Evolutionary conservation across 495 filamentous ascomycete genomes (phyloP).

Genomic region (Cudoniella acicularis): DNA sequence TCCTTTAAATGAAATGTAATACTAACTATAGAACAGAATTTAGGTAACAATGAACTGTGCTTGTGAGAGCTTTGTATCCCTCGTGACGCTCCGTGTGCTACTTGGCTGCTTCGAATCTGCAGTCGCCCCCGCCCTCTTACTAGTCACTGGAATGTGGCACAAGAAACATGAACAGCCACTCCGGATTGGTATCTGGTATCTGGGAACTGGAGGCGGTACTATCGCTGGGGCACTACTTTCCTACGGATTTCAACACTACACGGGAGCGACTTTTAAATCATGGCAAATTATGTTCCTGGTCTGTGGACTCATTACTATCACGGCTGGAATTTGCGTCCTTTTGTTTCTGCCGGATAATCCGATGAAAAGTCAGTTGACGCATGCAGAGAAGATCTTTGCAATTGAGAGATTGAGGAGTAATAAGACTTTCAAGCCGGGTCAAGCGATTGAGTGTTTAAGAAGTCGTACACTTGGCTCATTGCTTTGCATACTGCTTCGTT

Average conservation of each 20-base stretch:
- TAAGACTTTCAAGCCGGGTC: constrained; percentile 63
- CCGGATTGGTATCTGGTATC: constrained; percentile 56
- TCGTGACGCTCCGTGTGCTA: constrained; percentile 56
- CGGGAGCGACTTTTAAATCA: not conserved
- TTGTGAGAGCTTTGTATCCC: constrained; percentile 35
- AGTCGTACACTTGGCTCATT: constrained; percentile 51
- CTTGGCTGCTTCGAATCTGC: constrained; percentile 58
- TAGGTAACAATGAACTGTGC: not conserved
- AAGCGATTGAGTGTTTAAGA: constrained; percentile 52
- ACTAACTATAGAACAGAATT: not conserved
- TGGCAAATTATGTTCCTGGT: constrained; percentile 54
- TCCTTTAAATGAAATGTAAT: not conserved
- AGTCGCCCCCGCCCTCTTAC: constrained; percentile 57
- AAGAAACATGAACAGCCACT: constrained; percentile 50
- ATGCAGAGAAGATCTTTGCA: constrained; percentile 53
- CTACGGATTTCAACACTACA: constrained; percentile 23
- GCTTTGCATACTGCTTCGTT: constrained; percentile 21
- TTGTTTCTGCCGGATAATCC: constrained; percentile 55
- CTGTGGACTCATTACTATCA: constrained; percentile 57
- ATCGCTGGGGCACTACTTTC: constrained; percentile 13
- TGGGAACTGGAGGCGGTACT: constrained; percentile 56
- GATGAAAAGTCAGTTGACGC: constrained; percentile 61
- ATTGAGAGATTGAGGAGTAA: constrained; percentile 60
- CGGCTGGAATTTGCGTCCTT: not conserved
- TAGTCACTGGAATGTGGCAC: constrained; percentile 61